These are phyloP conservation scores for Fusarium musae DNA, from an alignment of 2,329 filamentous ascomycete species.

Conservation along the genomic window DNA sequence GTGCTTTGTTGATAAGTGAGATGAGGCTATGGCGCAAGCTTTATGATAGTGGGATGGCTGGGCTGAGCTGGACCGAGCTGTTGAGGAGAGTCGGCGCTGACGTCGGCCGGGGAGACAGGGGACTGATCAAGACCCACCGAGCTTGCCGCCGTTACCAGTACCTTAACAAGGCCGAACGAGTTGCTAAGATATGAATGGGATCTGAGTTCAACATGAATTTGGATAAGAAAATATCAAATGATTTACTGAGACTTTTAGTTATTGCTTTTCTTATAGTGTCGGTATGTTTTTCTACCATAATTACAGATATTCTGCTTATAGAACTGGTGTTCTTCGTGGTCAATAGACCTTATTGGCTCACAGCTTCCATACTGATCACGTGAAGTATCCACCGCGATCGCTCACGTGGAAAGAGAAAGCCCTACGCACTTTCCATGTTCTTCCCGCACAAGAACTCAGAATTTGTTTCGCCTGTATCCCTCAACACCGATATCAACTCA, in stretches of 20 bases:
- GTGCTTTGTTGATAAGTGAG: slow-evolving; percentile 14
- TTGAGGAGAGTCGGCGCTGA: slow-evolving; percentile 47
- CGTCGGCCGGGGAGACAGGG: slow-evolving; percentile 45
- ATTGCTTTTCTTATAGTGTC: background rate
- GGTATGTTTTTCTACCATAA: background rate
- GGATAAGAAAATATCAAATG: background rate
- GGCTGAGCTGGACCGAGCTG: slow-evolving; percentile 20
- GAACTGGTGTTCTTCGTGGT: background rate
- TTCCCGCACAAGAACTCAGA: slow-evolving; percentile 48
- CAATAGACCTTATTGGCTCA: slow-evolving; percentile 18
- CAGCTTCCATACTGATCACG: slow-evolving; percentile 20
- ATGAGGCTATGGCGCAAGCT: slow-evolving; percentile 27
- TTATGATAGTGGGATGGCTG: slow-evolving; percentile 30
- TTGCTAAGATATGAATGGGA: background rate
- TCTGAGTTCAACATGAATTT: background rate
- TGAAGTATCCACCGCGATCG: slow-evolving; percentile 26
- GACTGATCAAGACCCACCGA: slow-evolving; percentile 41
- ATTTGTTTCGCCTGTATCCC: slow-evolving; percentile 36
- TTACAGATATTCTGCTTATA: background rate
- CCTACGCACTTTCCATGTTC: slow-evolving; percentile 51
- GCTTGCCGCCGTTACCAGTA: slow-evolving; percentile 17
- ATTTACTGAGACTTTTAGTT: background rate
- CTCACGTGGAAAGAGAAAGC: slow-evolving; percentile 53
- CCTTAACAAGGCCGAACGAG: background rate
- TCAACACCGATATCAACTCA: slow-evolving; percentile 59